Conservation (phyloP, 2,329 filamentous ascomycete species). For the Chlorencoelia australis region DNA sequence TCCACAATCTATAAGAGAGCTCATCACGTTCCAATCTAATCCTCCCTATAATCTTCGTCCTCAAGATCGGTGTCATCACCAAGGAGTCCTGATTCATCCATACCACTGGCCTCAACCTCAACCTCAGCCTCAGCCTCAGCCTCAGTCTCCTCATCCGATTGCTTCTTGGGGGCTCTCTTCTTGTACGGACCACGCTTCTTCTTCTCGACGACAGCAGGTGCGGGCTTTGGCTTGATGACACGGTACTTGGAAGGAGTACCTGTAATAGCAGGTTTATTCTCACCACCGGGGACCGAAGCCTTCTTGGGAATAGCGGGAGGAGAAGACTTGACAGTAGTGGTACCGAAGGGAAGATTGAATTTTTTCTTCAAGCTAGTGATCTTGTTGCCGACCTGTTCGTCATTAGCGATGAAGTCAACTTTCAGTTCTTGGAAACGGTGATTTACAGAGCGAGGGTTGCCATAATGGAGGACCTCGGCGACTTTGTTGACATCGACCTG, state of each 20-base stretch:
- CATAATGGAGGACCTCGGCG: constrained; percentile 12
- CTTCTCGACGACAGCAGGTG: constrained; percentile 10
- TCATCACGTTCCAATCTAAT: neutral
- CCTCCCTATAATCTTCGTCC: constrained; percentile 1
- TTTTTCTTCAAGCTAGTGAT: constrained; percentile 21
- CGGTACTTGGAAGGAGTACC: constrained; percentile 7
- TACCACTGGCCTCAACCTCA: neutral
- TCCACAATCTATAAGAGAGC: too few relatives aligned
- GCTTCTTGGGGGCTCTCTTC: neutral
- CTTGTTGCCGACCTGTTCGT: constrained; percentile 11
- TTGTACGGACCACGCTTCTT: constrained; percentile 12
- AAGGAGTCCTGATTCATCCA: too few relatives aligned
- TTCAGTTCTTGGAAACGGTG: neutral
- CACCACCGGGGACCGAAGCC: constrained; percentile 2
- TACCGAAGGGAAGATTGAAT: constrained; percentile 14
- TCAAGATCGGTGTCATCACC: neutral
- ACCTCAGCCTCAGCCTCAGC: neutral
- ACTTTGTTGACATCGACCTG: constrained; percentile 18
- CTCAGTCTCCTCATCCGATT: constrained; percentile 4
- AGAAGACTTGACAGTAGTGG: neutral
- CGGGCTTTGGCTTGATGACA: constrained; percentile 6
- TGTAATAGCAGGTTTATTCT: constrained; percentile 5
- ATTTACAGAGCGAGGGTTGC: constrained; percentile 17
- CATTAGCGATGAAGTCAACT: neutral
- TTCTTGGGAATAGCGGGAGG: constrained; percentile 2